Conservation (phyloP, 169 alveolate species). For the Theileria annulata region DNA sequence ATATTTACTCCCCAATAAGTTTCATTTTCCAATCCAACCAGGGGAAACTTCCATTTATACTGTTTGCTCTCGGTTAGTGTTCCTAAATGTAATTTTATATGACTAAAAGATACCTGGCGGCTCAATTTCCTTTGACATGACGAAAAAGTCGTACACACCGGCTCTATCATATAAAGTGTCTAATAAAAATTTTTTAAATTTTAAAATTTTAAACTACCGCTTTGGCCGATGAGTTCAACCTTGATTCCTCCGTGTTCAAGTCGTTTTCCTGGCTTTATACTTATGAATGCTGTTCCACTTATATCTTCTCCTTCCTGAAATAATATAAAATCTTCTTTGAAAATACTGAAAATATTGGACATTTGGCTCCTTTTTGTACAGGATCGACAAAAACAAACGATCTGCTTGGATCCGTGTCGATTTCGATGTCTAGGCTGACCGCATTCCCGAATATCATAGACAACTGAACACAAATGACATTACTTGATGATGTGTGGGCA, state of each 20-base stretch:
- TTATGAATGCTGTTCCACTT: slow-evolving; percentile 88
- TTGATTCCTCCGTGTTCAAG: slow-evolving; percentile 97
- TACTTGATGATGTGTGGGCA: slow-evolving; percentile 9
- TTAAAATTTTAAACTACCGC: slow-evolving; percentile 76
- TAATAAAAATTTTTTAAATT: slow-evolving; percentile 45
- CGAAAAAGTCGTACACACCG: slow-evolving; percentile 91
- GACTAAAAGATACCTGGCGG: slow-evolving; percentile 90
- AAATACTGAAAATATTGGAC: slow-evolving; percentile 79
- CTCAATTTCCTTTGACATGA: slow-evolving; percentile 93
- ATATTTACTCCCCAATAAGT: slow-evolving; percentile 95
- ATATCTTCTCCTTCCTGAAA: slow-evolving; percentile 87
- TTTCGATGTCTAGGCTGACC: slow-evolving; percentile 72
- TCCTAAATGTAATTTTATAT: slow-evolving; percentile 34
- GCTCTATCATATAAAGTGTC: slow-evolving; percentile 88
- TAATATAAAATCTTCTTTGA: background rate
- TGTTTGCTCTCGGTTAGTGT: slow-evolving; percentile 85
- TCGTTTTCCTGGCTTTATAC: slow-evolving; percentile 89
- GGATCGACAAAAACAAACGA: slow-evolving; percentile 70
- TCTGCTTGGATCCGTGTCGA: slow-evolving; percentile 71
- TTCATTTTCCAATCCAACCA: slow-evolving; percentile 97
- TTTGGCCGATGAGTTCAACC: slow-evolving; percentile 95
- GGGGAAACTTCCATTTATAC: slow-evolving; percentile 90
- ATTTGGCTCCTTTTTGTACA: slow-evolving; percentile 78
- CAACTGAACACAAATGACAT: slow-evolving; percentile 53
- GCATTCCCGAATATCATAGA: slow-evolving; percentile 78